Conservation (phyloP, 345 rosid genomes). For the Euclidium syriacum region DNA sequence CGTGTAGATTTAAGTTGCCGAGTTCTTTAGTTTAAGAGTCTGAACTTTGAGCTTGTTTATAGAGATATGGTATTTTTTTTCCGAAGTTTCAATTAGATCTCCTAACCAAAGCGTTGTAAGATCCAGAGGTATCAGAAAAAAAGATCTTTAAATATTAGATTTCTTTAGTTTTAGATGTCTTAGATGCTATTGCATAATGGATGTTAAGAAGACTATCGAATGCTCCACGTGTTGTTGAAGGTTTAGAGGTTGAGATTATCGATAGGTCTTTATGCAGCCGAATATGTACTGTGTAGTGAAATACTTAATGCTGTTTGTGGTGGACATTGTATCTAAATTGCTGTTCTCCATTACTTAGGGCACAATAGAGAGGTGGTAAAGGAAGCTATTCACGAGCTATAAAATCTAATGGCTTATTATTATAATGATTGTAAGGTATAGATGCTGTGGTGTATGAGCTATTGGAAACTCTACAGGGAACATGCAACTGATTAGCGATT, state of each 20-base stretch:
- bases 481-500: background rate
- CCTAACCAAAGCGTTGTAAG: background rate
- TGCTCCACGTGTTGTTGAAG: background rate
- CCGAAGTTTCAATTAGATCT: background rate
- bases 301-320: background rate
- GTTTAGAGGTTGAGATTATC: background rate
- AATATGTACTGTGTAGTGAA: background rate
- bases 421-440: background rate
- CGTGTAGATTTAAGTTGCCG: background rate
- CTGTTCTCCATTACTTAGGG: background rate
- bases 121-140: background rate
- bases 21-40: background rate
- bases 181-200: background rate
- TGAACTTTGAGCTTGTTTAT: background rate
- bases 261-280: background rate
- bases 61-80: background rate
- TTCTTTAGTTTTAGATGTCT: background rate
- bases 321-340: background rate
- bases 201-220: background rate
- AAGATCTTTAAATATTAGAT: background rate
- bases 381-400: conserved; percentile 7
- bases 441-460: background rate
- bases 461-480: background rate
- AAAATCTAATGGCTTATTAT: background rate
- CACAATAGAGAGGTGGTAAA: background rate